Base-by-base conservation (phyloP, 2,329 filamentous ascomycete genomes). In the Periglandula ipomoeae region DNA sequence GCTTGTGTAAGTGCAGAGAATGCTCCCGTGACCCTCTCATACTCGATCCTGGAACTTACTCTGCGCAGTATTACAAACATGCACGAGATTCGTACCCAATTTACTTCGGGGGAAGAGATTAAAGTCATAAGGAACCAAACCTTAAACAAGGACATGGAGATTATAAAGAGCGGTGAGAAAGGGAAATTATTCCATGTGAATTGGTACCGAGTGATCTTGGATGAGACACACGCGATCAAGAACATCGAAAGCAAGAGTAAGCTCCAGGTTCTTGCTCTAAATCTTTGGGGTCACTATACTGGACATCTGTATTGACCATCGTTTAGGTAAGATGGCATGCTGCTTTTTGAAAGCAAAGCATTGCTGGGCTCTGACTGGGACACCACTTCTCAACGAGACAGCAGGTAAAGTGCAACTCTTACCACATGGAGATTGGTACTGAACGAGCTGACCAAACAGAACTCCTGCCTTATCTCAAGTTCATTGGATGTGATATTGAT, bases 201-300 rank as follows among this genome's bases (percentile, higher is more conserved):
- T 0, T 79, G 71, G 65, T 70, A 75, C 35, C 63, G 80, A 1
- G 51, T 82, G 3, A 68, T 82, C 1, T 61, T 82, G 0, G 79
- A 82, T 41, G 79, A 82, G 55, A 76, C 72, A 0, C 78, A 81
- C 44, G 55, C 55, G 0, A 78, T 82, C 51, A 81, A 80, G 52
- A 81, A 78, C 26, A 61, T 69, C 5, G 49, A 49, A 0, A 59
- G 62, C 0, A 48, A 53, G 9, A 61, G 67, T 68, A 48, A 50
- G 62, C n/a, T n/a, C n/a, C n/a, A n/a, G n/a, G n/a, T n/a, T 57
- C 13, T 38, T n/a, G n/a, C n/a, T n/a, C n/a, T n/a, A 9, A 27
- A n/a, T n/a, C n/a, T n/a, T n/a, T n/a, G n/a, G n/a, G n/a, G n/a
- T n/a, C n/a, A n/a, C n/a, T n/a, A n/a, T n/a, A n/a, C n/a, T n/a